These are phyloP conservation scores for Mallotus nudiflorus DNA, from an alignment of 345 rosid species.

Conservation along the genomic window DNA sequence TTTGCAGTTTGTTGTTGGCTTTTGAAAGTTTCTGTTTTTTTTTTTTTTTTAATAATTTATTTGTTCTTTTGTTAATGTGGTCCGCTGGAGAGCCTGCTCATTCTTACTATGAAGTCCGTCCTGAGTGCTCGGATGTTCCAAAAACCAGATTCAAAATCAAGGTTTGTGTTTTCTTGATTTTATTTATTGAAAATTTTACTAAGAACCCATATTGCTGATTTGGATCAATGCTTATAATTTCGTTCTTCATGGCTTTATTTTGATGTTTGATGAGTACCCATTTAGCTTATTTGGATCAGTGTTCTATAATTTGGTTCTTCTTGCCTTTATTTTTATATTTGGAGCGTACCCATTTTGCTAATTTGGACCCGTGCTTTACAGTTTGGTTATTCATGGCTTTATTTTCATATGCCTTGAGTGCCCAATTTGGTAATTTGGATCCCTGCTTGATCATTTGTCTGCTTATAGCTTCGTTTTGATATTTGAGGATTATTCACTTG, in stretches of 20 bases:
- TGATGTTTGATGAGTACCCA: background rate
- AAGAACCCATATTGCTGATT: too few species aligned
- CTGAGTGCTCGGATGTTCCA: constrained; percentile 92
- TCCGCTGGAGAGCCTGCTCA: constrained; percentile 68
- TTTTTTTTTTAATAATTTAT: too few species aligned
- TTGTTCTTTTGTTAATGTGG: constrained; percentile 70
- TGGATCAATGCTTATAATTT: too few species aligned
- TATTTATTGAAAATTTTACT: too few species aligned
- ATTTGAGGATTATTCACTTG: background rate
- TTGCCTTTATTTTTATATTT: background rate
- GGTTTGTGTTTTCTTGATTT: constrained; percentile 40
- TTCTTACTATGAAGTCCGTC: constrained; percentile 87
- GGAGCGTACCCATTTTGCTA: background rate
- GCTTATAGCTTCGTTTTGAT: too few species aligned
- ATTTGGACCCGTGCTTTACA: background rate
- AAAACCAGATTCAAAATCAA: constrained; percentile 87
- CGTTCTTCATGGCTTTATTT: too few species aligned
- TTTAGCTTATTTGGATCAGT: background rate
- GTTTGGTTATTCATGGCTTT: background rate
- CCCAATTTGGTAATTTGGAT: too few species aligned
- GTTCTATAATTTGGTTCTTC: background rate
- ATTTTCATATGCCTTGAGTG: too few species aligned
- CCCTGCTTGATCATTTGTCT: too few species aligned
- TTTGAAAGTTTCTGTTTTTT: background rate
- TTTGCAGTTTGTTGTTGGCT: too few species aligned